phyloP scores from a whole-genome alignment of 306 rosid species.

The Malus asiatica region DNA sequence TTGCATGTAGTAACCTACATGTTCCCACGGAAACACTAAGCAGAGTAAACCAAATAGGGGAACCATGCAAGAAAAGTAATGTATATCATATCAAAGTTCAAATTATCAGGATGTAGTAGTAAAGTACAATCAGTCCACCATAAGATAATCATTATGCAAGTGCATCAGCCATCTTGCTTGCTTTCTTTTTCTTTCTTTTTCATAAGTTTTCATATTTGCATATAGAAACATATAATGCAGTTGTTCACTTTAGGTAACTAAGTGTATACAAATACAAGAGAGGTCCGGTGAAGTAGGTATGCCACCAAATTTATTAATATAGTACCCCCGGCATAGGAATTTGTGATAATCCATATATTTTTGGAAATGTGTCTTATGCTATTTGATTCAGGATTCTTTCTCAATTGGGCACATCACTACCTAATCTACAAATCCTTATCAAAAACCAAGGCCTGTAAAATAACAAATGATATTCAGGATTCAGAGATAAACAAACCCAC shows the following conservation, averaged over 20 bases:
- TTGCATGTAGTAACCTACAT: conserved; percentile 66
- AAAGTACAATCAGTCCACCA: neutral
- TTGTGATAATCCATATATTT: neutral
- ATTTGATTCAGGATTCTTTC: neutral
- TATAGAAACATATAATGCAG: neutral
- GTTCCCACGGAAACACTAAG: conserved; percentile 9
- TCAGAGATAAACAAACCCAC: neutral
- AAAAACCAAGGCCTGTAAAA: neutral
- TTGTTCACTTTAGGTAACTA: neutral
- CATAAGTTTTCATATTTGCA: neutral
- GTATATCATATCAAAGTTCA: neutral
- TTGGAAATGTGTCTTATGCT: neutral
- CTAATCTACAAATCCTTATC: neutral
- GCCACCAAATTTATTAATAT: neutral
- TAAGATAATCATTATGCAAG: neutral
- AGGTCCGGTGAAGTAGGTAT: neutral
- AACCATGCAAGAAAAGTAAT: neutral
- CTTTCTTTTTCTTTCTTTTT: neutral
- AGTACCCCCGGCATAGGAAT: neutral
- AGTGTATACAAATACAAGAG: neutral
- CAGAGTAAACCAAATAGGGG: neutral
- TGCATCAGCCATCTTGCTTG: neutral
- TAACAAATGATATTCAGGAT: neutral
- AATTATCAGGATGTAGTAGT: neutral
- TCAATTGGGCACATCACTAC: neutral